phyloP scores from a whole-genome alignment of 2,329 filamentous ascomycete genomes.

The Aspergillus proliferans region DNA sequence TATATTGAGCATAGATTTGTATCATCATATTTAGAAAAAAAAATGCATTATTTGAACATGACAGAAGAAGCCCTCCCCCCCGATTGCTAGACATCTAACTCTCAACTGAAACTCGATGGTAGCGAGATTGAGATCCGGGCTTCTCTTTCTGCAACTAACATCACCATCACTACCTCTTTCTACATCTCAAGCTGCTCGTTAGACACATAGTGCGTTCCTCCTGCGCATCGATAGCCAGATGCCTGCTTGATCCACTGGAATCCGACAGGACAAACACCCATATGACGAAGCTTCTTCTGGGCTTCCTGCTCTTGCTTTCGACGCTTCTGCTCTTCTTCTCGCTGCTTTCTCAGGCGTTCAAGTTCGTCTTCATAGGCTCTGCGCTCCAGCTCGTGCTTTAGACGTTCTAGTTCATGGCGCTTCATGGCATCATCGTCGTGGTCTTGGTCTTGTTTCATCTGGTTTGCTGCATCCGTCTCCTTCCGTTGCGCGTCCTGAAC shows the following conservation, averaged over 20 bases:
- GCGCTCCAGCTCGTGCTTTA: slow-evolving; percentile 17
- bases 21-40: too few relatives aligned
- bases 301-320: slow-evolving; percentile 32
- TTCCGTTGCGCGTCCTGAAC: background rate
- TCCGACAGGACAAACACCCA: slow-evolving; percentile 53
- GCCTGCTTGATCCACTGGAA: slow-evolving; percentile 57
- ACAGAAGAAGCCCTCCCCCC: too few relatives aligned
- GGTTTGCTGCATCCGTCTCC: background rate
- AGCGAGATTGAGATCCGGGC: too few relatives aligned
- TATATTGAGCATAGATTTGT: too few relatives aligned
- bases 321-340: slow-evolving; percentile 24
- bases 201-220: slow-evolving; percentile 52
- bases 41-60: too few relatives aligned
- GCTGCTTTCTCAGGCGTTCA: slow-evolving; percentile 38
- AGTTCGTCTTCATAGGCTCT: slow-evolving; percentile 26
- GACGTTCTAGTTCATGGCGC: slow-evolving; percentile 27
- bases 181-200: slow-evolving; percentile 21
- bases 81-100: too few relatives aligned
- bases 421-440: slow-evolving; percentile 10
- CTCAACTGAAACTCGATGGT: too few relatives aligned
- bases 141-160: background rate
- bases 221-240: slow-evolving; percentile 57
- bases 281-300: slow-evolving; percentile 44
- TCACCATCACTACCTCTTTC: background rate
- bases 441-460: slow-evolving; percentile 1